A percentile compares a stretch with the other conserved stretches of the same genome.
These are phyloP conservation scores for Corymbia maculata DNA, from an alignment of 345 rosid genomes.

Conservation along the genomic window DNA sequence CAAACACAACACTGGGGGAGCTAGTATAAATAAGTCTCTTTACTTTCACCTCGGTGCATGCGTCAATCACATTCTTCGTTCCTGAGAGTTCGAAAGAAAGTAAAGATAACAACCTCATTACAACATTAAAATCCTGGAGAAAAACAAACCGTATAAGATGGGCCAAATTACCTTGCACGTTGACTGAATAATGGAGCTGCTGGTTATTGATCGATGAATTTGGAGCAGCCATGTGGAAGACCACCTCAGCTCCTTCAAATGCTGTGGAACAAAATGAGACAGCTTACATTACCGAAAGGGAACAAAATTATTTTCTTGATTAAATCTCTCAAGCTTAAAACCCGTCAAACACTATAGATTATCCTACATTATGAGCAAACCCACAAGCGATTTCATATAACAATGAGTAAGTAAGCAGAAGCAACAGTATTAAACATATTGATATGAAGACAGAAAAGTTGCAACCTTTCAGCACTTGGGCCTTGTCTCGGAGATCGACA, in stretches of 20 bases:
- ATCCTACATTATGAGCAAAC: neutral
- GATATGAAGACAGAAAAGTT: neutral
- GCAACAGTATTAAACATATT: neutral
- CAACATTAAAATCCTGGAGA: neutral
- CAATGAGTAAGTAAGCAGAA: neutral
- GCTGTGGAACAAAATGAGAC: slow-evolving; percentile 23
- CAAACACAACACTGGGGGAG: slow-evolving; percentile 91
- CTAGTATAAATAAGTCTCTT: slow-evolving; percentile 92
- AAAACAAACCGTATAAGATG: neutral
- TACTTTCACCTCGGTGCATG: slow-evolving; percentile 63
- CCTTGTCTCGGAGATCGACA: slow-evolving; percentile 66
- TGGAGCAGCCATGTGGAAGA: slow-evolving; percentile 98
- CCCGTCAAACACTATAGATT: neutral
- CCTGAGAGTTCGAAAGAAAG: neutral
- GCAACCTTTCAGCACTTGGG: slow-evolving; percentile 66
- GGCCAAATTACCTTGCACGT: slow-evolving; percentile 57
- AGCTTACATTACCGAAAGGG: neutral
- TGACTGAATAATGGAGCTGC: slow-evolving; percentile 83
- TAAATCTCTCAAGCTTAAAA: neutral
- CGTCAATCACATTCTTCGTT: slow-evolving; percentile 76
- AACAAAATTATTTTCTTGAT: neutral
- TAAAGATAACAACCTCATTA: neutral
- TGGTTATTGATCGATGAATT: slow-evolving; percentile 73
- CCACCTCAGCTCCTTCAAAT: slow-evolving; percentile 67
- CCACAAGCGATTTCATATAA: neutral